Conservation (phyloP, 2,329 filamentous ascomycete genomes). For the Pestalotiopsis sp. region DNA sequence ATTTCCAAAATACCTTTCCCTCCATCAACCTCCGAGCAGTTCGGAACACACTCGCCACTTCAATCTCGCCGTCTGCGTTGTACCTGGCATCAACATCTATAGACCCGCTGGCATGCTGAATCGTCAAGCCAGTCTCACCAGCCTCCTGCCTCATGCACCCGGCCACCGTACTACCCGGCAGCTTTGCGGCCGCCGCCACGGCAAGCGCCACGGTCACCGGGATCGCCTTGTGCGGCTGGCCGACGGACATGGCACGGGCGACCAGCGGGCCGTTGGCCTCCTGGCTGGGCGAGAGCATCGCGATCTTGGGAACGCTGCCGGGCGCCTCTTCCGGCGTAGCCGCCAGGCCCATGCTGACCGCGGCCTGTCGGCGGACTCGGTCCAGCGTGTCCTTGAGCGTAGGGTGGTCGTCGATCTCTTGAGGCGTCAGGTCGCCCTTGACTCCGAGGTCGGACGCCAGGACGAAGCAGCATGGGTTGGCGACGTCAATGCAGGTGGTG, state of each 20-base stretch:
- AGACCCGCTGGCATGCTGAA: constrained; percentile 50
- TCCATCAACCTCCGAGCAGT: constrained; percentile 51
- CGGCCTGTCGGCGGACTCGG: constrained; percentile 57
- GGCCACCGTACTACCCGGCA: constrained; percentile 42
- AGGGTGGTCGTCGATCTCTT: constrained; percentile 50
- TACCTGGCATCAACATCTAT: constrained; percentile 44
- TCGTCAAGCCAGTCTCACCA: constrained; percentile 35
- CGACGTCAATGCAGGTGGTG: constrained; percentile 64
- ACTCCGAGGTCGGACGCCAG: constrained; percentile 54
- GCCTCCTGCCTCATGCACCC: constrained; percentile 25
- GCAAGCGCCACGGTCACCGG: constrained; percentile 58
- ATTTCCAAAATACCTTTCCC: constrained; percentile 33
- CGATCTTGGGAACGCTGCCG: constrained; percentile 66
- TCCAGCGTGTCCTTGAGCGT: constrained; percentile 51
- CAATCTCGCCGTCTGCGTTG: constrained; percentile 34
- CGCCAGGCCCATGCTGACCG: constrained; percentile 64
- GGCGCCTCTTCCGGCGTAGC: constrained; percentile 30
- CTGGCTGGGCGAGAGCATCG: constrained; percentile 48
- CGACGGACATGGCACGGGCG: constrained; percentile 55
- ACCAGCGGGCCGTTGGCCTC: constrained; percentile 34
- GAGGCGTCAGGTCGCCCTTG: constrained; percentile 52
- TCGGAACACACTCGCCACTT: constrained; percentile 44
- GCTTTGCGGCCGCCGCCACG: constrained; percentile 47
- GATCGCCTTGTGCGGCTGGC: constrained; percentile 58
- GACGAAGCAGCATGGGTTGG: constrained; percentile 67